These are phyloP conservation scores for Cystobasidium tubakii DNA, from an alignment of 768 basidiomycete genomes.

Conservation along the genomic window DNA sequence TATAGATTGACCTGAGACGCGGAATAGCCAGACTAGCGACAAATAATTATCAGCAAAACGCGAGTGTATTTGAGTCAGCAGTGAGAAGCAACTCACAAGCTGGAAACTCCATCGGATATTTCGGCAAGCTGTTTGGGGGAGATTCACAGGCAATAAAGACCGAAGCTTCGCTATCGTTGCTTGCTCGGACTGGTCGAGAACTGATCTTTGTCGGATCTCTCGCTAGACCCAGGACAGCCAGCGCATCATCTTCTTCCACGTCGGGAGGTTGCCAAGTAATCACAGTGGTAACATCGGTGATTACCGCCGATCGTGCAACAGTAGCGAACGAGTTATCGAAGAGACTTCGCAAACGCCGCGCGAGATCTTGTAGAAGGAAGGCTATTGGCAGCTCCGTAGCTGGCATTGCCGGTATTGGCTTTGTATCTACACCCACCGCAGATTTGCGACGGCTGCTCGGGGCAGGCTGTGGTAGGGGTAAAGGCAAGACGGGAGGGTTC, in stretches of 20 bases:
- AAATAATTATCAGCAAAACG: not conserved
- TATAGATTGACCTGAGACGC: not conserved
- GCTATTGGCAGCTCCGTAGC: constrained; percentile 7
- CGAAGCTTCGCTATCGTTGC: not conserved
- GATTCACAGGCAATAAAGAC: constrained; percentile 32
- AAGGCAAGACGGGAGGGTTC: not conserved
- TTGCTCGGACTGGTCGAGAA: constrained; percentile 7
- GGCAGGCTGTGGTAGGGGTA: not conserved
- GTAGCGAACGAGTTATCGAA: not conserved
- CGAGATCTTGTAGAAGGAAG: not conserved
- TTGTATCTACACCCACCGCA: not conserved
- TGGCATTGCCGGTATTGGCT: not conserved
- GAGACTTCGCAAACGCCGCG: not conserved
- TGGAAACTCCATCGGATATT: not conserved
- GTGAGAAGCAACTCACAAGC: not conserved
- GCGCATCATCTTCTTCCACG: constrained; percentile 26
- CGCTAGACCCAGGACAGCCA: constrained; percentile 27
- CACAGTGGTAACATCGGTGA: not conserved
- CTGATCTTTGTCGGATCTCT: constrained; percentile 34
- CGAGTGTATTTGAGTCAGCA: too few species aligned
- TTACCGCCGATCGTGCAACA: not conserved
- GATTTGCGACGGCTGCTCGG: constrained; percentile 18
- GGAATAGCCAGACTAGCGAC: constrained; percentile 30
- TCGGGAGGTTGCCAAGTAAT: constrained; percentile 15
- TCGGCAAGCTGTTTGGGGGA: constrained; percentile 2